Percentiles rank a stretch among this genome's conserved stretches.
Evolutionary conservation across 495 filamentous ascomycete species (phyloP).

Genomic region (Daldinia caldariorum): DNA sequence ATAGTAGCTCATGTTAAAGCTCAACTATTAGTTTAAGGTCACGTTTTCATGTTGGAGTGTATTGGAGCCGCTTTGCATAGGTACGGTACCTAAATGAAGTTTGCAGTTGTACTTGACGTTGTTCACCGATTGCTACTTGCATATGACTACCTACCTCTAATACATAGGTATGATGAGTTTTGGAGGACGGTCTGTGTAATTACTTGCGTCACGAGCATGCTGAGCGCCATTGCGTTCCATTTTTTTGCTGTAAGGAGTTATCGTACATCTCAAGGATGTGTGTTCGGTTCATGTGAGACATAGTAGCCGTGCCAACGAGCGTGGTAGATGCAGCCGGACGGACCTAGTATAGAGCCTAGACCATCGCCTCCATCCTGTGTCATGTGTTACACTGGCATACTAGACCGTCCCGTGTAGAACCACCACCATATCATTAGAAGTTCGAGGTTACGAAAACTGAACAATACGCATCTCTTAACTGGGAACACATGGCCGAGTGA

Average conservation of each 20-base stretch:
- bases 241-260: slow-evolving; percentile 34
- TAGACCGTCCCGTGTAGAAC: neutral
- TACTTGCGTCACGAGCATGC: slow-evolving; percentile 32
- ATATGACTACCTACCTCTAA: slow-evolving; percentile 15
- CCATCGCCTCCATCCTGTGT: slow-evolving; percentile 38
- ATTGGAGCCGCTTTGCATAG: slow-evolving; percentile 27
- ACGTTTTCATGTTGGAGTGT: slow-evolving; percentile 30
- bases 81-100: slow-evolving; percentile 4
- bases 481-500: slow-evolving; percentile 2
- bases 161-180: slow-evolving; percentile 9
- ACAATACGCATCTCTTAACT: neutral
- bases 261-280: slow-evolving; percentile 28
- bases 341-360: slow-evolving; percentile 32
- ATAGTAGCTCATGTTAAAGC: neutral
- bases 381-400: slow-evolving; percentile 28
- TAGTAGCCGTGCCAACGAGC: slow-evolving; percentile 21
- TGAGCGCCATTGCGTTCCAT: slow-evolving; percentile 28
- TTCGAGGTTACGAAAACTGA: slow-evolving; percentile 4
- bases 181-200: slow-evolving; percentile 35
- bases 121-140: slow-evolving; percentile 30
- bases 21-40: slow-evolving; percentile 19
- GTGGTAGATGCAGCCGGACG: slow-evolving; percentile 9
- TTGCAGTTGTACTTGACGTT: slow-evolving; percentile 19
- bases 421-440: neutral
- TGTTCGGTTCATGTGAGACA: slow-evolving; percentile 30